These are phyloP conservation scores for Pichia scutulata DNA, from an alignment of 805 yeast species.

Conservation along the genomic window DNA sequence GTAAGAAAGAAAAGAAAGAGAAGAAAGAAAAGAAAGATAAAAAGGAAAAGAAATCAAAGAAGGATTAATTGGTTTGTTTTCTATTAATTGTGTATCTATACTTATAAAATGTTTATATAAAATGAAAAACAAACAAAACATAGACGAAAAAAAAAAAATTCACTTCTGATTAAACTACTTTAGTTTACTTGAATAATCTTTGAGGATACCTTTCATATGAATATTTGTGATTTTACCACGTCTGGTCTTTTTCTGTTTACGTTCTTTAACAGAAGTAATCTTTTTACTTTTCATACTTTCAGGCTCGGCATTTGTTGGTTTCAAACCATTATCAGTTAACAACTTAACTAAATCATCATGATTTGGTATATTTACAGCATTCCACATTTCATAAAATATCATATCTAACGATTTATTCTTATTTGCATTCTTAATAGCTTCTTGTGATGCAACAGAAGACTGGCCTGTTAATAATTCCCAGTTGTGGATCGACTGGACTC, in stretches of 20 bases:
- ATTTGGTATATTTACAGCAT: constrained; percentile 67
- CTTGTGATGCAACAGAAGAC: neutral
- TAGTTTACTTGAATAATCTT: constrained; percentile 54
- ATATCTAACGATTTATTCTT: constrained; percentile 53
- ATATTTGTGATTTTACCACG: constrained; percentile 92
- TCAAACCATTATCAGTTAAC: constrained; percentile 76
- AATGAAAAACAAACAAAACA: constrained; percentile 28
- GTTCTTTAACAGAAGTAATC: constrained; percentile 43
- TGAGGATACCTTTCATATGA: constrained; percentile 92
- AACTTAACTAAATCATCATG: constrained; percentile 73
- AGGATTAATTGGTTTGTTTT: neutral
- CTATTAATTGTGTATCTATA: neutral
- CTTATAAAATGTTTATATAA: neutral
- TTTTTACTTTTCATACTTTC: constrained; percentile 69
- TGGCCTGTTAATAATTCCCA: constrained; percentile 9
- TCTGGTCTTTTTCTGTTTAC: constrained; percentile 86
- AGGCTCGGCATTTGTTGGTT: constrained; percentile 98
- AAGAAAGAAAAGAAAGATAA: constrained; percentile 15
- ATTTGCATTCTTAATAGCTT: neutral
- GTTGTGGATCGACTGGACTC: constrained; percentile 4
- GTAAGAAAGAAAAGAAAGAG: constrained; percentile 28
- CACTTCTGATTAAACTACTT: constrained; percentile 9
- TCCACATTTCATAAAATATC: constrained; percentile 82
- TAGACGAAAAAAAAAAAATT: neutral
- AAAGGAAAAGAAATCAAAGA: constrained; percentile 5